A percentile compares a stretch with the other conserved stretches of the same genome.
Conservation (phyloP, 805 yeast genomes). For the Debaryomyces hansenii region DNA sequence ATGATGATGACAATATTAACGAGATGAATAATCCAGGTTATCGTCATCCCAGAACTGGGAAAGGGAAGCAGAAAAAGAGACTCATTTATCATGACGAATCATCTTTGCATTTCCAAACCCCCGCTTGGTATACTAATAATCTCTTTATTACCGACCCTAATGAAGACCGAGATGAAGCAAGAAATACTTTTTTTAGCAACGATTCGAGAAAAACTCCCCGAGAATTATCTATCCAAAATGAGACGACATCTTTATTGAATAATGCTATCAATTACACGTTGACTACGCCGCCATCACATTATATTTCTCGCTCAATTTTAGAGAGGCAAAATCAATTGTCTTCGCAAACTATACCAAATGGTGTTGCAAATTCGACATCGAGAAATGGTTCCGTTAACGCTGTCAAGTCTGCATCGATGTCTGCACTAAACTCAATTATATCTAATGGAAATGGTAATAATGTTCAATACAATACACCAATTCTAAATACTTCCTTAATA, state of each 20-base stretch:
- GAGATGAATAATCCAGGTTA: neutral
- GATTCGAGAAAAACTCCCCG: neutral
- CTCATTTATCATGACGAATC: neutral
- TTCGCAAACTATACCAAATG: conserved; percentile 13
- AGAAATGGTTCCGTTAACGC: conserved; percentile 2
- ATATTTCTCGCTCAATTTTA: conserved; percentile 11
- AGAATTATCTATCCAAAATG: neutral
- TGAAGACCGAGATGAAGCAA: neutral
- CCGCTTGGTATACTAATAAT: conserved; percentile 39
- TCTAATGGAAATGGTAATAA: neutral
- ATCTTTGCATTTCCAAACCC: conserved; percentile 28
- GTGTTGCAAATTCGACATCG: conserved; percentile 17
- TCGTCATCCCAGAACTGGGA: neutral
- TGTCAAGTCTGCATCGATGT: neutral
- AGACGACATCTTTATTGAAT: conserved; percentile 1
- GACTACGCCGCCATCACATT: conserved; percentile 16
- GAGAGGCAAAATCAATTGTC: neutral
- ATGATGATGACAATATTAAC: neutral
- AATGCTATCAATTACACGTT: neutral
- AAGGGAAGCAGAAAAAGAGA: neutral
- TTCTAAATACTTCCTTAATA: conserved; percentile 31
- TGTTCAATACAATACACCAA: neutral
- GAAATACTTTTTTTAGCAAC: neutral
- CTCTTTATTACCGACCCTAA: neutral
- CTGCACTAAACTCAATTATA: no score